Base-by-base conservation (phyloP, 352 stramenopile species). In the Phytophthora sp. region DNA sequence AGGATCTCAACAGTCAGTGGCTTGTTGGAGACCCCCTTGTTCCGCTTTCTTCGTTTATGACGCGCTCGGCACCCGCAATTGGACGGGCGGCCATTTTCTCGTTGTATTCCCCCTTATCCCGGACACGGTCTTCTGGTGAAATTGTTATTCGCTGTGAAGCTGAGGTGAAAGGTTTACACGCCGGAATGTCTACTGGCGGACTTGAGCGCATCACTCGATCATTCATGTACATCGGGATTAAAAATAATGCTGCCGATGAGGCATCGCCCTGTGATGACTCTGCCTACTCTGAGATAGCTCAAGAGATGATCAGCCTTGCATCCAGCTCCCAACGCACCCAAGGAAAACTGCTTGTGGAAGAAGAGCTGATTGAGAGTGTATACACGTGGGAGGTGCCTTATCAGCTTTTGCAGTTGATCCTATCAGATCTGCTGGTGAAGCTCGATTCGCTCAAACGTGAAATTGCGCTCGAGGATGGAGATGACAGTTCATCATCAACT, bases 381-480 rank as follows among this genome's bases (percentile, higher is more conserved):
- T 95, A 89, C 55, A 95, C 87, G 35, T 95, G 84, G 84, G 83
- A 93, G 52, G 87, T 95, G 41, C 87, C 87, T 27, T 93, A 92
- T 50, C 87, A 95, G 66, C 59, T 95, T 15, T 60, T 95, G 10
- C 84, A 95, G 58, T 63, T 95, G 27, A 84, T 95, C 23, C 48
- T 92, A 7, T 81, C 83, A 0, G 84, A 94, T 52, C 69, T 95
- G 39, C 54, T 92, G 15, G 58, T 89, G 1, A 85, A 95, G 41
- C 55, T 95, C 11, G 76, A 91, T 44, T 60, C 63, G 4, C 54
- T 94, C 2, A 92, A 89, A 53, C 72, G 69, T 24, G 67, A 82
- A 27, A 82, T 82, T 34, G 59, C 69, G 6, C 34, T 62, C 15
- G 73, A 77, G 15, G 74, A 84, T 13, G 57, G 42, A 13, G 56